Evolutionary conservation across 129 eudicot species (phyloP).

Genomic region (Deinandra increscens): DNA sequence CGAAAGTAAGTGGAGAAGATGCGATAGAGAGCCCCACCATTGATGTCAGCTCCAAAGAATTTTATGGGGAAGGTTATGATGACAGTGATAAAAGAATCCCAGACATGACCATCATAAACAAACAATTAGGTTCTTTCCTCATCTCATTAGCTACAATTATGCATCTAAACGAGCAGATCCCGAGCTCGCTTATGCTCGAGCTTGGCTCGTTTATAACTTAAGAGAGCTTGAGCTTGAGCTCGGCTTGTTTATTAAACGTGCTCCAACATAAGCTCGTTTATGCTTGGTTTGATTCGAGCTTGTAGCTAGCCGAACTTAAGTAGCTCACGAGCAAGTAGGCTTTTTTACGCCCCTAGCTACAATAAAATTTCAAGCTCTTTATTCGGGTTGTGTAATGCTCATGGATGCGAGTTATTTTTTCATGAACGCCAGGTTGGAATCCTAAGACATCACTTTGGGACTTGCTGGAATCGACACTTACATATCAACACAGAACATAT

Average conservation of each 20-base stretch:
- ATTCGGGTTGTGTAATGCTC: not conserved
- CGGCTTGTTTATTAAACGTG: not conserved
- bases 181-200: no score
- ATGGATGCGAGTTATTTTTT: not conserved
- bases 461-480: constrained; percentile 90
- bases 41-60: constrained; percentile 89
- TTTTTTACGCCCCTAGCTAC: not conserved
- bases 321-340: no score
- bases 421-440: constrained; percentile 66
- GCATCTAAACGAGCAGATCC: no score
- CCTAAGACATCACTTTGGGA: constrained; percentile 97
- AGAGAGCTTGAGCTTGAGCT: no score
- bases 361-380: not conserved
- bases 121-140: constrained; percentile 61
- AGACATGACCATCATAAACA: constrained; percentile 96
- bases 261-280: not conserved
- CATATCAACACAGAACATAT: constrained; percentile 96
- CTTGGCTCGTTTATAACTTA: no score
- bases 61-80: constrained; percentile 92
- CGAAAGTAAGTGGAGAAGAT: constrained; percentile 88
- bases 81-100: constrained; percentile 98
- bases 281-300: not conserved
- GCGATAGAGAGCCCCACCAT: constrained; percentile 68
- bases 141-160: not conserved
- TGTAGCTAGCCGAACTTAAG: no score